Base-by-base conservation (phyloP, 306 rosid species). In the Citrullus mucosospermus region DNA sequence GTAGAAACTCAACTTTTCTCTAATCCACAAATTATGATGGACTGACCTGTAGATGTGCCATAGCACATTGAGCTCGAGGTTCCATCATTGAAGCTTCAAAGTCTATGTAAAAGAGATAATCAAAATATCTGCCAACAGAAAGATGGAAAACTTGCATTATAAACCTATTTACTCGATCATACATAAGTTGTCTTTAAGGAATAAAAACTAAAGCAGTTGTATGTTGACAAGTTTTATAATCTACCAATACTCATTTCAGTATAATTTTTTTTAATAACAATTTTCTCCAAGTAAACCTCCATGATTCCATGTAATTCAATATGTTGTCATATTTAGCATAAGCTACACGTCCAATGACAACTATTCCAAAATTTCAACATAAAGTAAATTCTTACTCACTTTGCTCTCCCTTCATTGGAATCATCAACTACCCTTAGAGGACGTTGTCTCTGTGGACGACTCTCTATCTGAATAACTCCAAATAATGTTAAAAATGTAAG, bases 1-100 rank as follows among this genome's bases (percentile, higher is more conserved):
- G 18, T 3, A 6, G 34, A 18, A 25, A 9, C 4, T n/a, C 18
- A 71, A 39, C 73, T 62, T 39, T 41, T 25, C 34, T 69, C 36
- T 55, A 73, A 34, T 34, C 56, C 30, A 66, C 16, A 48, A 83
- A 75, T 50, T 63, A 20, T 43, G 67, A 36, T 57, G 77, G 71
- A 68, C 87, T 57, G 32, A 93, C 97, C 98, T 91, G 96, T 82
- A 93, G 83, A 78, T 91, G 92, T 75, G 81, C 89, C 84, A 93
- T 80, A 81, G 97, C 97, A 83, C 73, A 78, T 78, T 91, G 98
- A 53, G 96, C 90, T 8, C 93, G 93, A 30, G 92, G 86, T 77
- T 93, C 97, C 34, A 95, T 93, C 97, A 93, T 88, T 2, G 97
- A 93, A 75, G 97, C 98, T 83, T 93, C 96, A 82, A 93, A 88